Evolutionary conservation across 371 early-diverging fungal species (phyloP).

Genomic region (Actinomortierella ambigua): DNA sequence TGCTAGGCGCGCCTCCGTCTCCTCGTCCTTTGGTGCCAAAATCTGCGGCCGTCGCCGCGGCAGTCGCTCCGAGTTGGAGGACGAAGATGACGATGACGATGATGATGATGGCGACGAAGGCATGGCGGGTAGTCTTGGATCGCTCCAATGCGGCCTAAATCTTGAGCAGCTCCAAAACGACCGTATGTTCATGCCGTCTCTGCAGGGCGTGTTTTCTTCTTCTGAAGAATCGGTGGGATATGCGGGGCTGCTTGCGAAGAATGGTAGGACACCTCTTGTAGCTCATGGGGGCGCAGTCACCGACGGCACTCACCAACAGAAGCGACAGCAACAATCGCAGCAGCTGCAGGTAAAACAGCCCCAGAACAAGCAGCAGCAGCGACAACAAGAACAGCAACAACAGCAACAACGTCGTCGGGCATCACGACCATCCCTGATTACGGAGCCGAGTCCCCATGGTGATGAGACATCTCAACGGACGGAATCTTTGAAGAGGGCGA

Average conservation of each 20-base stretch:
- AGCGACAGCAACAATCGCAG: neutral
- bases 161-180: conserved; percentile 23
- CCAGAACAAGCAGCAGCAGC: neutral
- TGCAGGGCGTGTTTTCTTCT: conserved; percentile 32
- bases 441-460: too few relatives aligned
- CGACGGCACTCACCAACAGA: neutral
- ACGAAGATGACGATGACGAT: conserved; percentile 32
- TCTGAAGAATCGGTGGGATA: conserved; percentile 7
- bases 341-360: too few relatives aligned
- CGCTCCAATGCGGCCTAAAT: conserved; percentile 19
- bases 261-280: neutral
- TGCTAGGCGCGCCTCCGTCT: neutral
- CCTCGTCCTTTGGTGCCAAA: neutral
- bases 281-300: neutral
- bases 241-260: neutral
- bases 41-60: too few relatives aligned
- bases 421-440: too few relatives aligned
- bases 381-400: neutral
- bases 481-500: neutral
- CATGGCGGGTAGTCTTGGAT: conserved; percentile 24
- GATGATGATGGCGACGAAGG: conserved; percentile 23
- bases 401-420: neutral
- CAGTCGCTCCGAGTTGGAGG: conserved; percentile 3
- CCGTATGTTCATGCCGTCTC: conserved; percentile 33
- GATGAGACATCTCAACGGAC: neutral